Evolutionary conservation across 2,329 filamentous ascomycete genomes (phyloP).

Genomic region (Colletotrichum spaethianum): DNA sequence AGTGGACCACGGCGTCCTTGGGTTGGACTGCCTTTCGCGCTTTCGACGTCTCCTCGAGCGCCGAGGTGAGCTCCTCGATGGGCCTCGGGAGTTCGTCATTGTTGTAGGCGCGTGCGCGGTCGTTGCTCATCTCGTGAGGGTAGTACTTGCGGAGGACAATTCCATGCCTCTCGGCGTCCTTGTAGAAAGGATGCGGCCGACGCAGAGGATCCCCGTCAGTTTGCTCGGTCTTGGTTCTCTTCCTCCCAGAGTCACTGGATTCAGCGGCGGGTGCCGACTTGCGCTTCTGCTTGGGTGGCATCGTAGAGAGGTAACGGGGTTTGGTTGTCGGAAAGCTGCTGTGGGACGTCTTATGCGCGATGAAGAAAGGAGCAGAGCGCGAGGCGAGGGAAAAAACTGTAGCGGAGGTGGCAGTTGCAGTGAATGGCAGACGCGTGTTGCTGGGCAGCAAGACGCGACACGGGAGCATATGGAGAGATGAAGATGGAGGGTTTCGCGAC

Average conservation of each 20-base stretch:
- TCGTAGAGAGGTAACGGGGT: slow-evolving; percentile 36
- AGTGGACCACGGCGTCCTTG: slow-evolving; percentile 81
- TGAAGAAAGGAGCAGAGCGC: background rate
- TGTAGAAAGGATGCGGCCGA: slow-evolving; percentile 62
- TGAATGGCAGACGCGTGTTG: slow-evolving; percentile 15
- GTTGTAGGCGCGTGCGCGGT: slow-evolving; percentile 81
- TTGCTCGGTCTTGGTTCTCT: slow-evolving; percentile 52
- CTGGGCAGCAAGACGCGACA: slow-evolving; percentile 26
- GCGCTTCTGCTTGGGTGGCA: slow-evolving; percentile 51
- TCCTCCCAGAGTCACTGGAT: slow-evolving; percentile 43
- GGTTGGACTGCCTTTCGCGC: slow-evolving; percentile 66
- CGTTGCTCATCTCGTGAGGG: slow-evolving; percentile 87
- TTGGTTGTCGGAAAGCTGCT: background rate
- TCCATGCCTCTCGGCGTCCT: slow-evolving; percentile 66
- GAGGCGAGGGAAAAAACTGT: background rate
- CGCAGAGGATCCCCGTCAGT: slow-evolving; percentile 53
- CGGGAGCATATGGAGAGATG: slow-evolving; percentile 9
- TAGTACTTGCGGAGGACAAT: slow-evolving; percentile 84
- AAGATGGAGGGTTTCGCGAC: background rate
- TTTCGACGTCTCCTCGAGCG: slow-evolving; percentile 72
- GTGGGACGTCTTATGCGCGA: background rate
- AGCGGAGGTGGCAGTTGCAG: background rate
- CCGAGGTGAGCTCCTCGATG: slow-evolving; percentile 75
- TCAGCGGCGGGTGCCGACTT: slow-evolving; percentile 43
- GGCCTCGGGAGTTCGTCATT: slow-evolving; percentile 79